Base-by-base conservation (phyloP, 106 monocot genomes). In the Agapanthus africanus region DNA sequence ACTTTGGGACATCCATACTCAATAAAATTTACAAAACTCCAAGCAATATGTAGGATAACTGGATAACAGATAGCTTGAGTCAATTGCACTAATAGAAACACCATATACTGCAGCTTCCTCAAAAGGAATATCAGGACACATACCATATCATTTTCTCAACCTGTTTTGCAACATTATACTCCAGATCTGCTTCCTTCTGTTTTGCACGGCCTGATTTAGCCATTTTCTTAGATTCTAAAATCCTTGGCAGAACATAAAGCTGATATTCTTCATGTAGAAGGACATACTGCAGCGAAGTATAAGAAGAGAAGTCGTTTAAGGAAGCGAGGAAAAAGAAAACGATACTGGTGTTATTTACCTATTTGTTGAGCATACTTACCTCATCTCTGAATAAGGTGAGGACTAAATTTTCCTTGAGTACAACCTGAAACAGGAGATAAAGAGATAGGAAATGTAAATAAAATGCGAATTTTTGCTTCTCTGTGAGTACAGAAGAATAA, bases 141-240 rank as follows among this genome's bases (percentile, higher is more conserved):
- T 79, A 79, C 85, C 75, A 74, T 73, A 99, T 82, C 97, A 99
- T 99, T 86, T 90, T 93, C 73, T 99, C 92, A 54, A 99, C 97
- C 74, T 99, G 97, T 72, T 93, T 99, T 69, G 97, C 97, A 69
- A 99, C 85, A 76, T 92, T 99, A 40, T 99, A 99, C 65, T 99
- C 97, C 38, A 99, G 75, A 70, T 99, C 97, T 56, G 97, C 92
- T 74, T 99, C 97, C 60, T 93, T 99, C 71, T 89, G 87, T 69
- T 90, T 99, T 46, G 89, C 74, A 73, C 97, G 92, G 16, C 89
- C 97, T 66, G 89, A 87, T 83, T 90, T 99, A 37, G 97, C 97
- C 97, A 93, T 84, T 76, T 78, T 92, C 79, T 99, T 99, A 7
- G 97, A 90, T 73, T 99, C 97, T 59, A 93, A 69, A 39, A 99